Conservation (phyloP, 2,329 filamentous ascomycete species). For the Penicillium italicum region DNA sequence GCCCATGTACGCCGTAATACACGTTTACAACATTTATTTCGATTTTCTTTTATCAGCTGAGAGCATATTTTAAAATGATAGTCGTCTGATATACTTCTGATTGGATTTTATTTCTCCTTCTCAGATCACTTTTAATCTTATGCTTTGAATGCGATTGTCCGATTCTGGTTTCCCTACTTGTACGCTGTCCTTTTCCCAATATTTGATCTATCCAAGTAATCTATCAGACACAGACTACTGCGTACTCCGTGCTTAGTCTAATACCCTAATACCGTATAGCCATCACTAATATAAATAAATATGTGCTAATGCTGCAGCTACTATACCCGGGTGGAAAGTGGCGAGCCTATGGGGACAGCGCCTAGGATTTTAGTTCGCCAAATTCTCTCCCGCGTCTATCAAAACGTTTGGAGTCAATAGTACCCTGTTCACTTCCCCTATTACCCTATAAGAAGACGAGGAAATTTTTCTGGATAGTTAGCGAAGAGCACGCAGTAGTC, state of each 20-base stretch:
- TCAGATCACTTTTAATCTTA: background rate
- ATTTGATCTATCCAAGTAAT: constrained; percentile 8
- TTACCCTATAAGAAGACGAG: background rate
- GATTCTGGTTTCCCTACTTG: background rate
- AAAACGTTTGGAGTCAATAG: background rate
- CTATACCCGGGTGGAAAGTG: constrained; percentile 10
- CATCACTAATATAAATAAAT: constrained; percentile 8
- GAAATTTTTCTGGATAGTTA: background rate
- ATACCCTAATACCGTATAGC: constrained; percentile 8
- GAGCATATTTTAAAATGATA: background rate
- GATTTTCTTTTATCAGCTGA: constrained; percentile 8
- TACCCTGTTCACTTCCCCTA: background rate
- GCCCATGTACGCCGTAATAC: constrained; percentile 2
- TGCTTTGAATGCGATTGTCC: constrained; percentile 2
- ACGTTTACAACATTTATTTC: background rate
- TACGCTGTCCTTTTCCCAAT: background rate
- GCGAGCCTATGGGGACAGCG: constrained; percentile 8
- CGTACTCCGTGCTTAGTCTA: background rate
- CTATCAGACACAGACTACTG: background rate
- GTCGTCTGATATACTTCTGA: constrained; percentile 7
- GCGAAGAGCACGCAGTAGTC: background rate
- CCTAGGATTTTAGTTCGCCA: constrained; percentile 8
- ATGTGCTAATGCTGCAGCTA: constrained; percentile 6
- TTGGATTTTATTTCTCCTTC: background rate
- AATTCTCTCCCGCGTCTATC: constrained; percentile 11